Conservation (phyloP, 2,329 filamentous ascomycete genomes). For the Thelonectria olida region DNA sequence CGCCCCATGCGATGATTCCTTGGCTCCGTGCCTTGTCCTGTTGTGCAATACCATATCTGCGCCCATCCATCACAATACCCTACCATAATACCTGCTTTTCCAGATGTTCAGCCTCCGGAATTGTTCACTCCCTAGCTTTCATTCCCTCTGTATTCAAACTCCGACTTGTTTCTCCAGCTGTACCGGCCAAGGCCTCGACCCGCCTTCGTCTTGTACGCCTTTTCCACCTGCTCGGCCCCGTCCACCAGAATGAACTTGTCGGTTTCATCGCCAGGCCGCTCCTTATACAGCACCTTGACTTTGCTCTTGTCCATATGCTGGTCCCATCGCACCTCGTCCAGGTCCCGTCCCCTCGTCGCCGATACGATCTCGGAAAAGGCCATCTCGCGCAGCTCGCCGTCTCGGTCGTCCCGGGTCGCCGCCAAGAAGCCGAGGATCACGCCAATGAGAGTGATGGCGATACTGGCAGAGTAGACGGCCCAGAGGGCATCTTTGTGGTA, state of each 20-base stretch:
- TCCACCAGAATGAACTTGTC: neutral
- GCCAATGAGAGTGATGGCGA: constrained; percentile 21
- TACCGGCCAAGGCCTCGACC: neutral
- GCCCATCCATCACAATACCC: neutral
- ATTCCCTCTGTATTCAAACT: neutral
- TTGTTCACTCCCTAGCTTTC: neutral
- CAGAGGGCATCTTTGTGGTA: constrained; percentile 22
- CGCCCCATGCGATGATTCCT: neutral
- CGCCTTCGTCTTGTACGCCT: neutral
- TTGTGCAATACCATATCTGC: neutral
- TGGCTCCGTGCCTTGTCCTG: too few species aligned
- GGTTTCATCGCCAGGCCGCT: neutral
- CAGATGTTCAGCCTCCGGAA: too few species aligned
- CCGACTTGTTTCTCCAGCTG: neutral
- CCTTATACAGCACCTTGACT: neutral
- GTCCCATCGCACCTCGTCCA: neutral
- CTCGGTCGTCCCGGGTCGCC: neutral
- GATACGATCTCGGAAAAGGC: neutral
- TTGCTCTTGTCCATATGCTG: neutral
- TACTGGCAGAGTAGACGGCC: constrained; percentile 19
- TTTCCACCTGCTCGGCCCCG: neutral
- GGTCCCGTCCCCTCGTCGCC: neutral
- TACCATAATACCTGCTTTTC: too few species aligned
- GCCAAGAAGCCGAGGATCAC: constrained; percentile 21
- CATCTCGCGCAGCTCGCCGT: neutral